A percentile compares a stretch with the other conserved stretches of the same genome.
phyloP scores from a whole-genome alignment of 805 yeast genomes.

The Yamadazyma ubonensis region DNA sequence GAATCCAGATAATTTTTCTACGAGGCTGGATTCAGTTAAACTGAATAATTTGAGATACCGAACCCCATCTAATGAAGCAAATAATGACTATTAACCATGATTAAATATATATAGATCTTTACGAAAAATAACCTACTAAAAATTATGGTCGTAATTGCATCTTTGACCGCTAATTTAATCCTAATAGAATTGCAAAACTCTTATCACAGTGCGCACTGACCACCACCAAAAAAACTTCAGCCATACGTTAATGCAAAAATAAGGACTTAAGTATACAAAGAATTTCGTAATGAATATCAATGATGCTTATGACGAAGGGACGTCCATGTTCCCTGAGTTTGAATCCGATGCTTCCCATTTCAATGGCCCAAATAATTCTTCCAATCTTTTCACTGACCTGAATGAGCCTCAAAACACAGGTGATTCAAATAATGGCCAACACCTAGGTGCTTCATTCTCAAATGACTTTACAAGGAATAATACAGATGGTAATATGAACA shows the following conservation, averaged over 20 bases:
- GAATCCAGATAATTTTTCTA: slow-evolving; percentile 48
- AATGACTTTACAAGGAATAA: background rate
- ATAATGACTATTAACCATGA: background rate
- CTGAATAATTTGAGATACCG: slow-evolving; percentile 12
- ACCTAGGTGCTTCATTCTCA: background rate
- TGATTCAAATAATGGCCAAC: background rate
- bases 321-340: slow-evolving; percentile 2
- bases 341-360: slow-evolving; percentile 2
- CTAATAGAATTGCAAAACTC: background rate
- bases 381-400: background rate
- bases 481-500: background rate
- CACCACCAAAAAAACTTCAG: slow-evolving; percentile 3
- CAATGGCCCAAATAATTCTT: too few species aligned
- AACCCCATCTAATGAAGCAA: slow-evolving; percentile 12
- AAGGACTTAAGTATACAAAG: background rate
- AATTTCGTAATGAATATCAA: slow-evolving; percentile 4
- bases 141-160: too few species aligned
- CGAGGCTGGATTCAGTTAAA: slow-evolving; percentile 1
- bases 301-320: slow-evolving; percentile 5
- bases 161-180: too few species aligned
- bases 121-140: too few species aligned
- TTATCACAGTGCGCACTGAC: slow-evolving; percentile 2
- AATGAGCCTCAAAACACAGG: slow-evolving; percentile 1
- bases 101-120: background rate
- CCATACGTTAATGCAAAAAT: slow-evolving; percentile 2